These are phyloP conservation scores for Heliocybe sulcata DNA, from an alignment of 1,284 basidiomycete species.

Conservation along the genomic window DNA sequence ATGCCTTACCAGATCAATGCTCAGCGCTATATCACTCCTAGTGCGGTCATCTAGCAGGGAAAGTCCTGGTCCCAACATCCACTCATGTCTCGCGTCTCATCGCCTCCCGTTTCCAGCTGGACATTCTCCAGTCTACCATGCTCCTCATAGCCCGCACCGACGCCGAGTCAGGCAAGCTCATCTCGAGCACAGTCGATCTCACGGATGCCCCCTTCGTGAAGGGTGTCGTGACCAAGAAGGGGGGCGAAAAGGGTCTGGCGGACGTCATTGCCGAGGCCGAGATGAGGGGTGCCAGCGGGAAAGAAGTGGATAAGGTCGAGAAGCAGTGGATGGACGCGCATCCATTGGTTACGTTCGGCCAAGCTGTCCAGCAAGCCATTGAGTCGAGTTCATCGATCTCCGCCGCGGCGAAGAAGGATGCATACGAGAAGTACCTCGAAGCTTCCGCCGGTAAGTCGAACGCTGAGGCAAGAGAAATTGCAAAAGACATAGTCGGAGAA, in stretches of 20 bases:
- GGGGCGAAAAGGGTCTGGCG: conserved; percentile 49
- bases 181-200: conserved; percentile 79
- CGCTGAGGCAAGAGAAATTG: conserved; percentile 65
- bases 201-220: conserved; percentile 74
- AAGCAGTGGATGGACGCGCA: conserved; percentile 71
- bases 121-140: conserved; percentile 84
- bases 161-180: conserved; percentile 82
- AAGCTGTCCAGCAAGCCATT: conserved; percentile 65
- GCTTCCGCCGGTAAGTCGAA: conserved; percentile 68
- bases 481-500: conserved; percentile 65
- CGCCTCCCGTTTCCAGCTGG: conserved; percentile 82
- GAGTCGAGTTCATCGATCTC: conserved; percentile 19
- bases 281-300: conserved; percentile 55
- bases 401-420: conserved; percentile 50
- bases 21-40: conserved; percentile 16
- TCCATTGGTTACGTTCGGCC: conserved; percentile 75
- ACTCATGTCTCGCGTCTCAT: conserved; percentile 82
- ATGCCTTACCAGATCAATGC: neutral
- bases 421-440: conserved; percentile 51
- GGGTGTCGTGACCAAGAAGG: conserved; percentile 51
- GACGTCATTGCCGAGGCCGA: conserved; percentile 75
- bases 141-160: conserved; percentile 89
- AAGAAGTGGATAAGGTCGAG: conserved; percentile 74
- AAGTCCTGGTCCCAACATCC: conserved; percentile 86
- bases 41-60: conserved; percentile 92